These are phyloP conservation scores for Seminavis robusta DNA, from an alignment of 108 stramenopile species.

Conservation along the genomic window DNA sequence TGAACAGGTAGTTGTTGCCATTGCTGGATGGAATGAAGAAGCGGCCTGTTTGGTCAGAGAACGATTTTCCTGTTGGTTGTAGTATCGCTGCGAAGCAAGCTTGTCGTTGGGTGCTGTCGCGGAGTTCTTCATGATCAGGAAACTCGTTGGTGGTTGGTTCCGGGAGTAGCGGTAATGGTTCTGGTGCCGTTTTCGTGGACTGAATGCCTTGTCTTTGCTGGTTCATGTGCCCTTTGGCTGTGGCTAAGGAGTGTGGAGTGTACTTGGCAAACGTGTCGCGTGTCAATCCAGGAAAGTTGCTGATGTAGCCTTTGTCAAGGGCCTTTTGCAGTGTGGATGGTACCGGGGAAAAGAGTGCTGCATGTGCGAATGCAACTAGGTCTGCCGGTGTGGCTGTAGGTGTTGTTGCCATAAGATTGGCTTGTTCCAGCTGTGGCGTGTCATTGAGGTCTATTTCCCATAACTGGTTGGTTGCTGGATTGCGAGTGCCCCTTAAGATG, in stretches of 20 bases:
- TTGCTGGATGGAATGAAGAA: conserved; percentile 19
- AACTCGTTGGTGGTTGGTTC: not conserved
- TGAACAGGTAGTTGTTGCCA: conserved; percentile 38
- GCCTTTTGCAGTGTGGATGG: conserved; percentile 19
- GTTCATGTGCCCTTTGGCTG: conserved; percentile 29
- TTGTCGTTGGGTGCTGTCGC: too few relatives aligned
- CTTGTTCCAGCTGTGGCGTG: too few relatives aligned
- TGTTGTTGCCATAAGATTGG: not conserved
- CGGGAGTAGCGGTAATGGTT: too few relatives aligned
- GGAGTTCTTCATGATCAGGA: too few relatives aligned
- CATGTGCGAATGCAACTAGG: conserved; percentile 26
- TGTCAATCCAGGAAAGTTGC: conserved; percentile 12
- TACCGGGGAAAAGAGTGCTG: conserved; percentile 23
- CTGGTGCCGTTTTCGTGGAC: conserved; percentile 35
- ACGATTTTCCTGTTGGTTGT: conserved; percentile 20
- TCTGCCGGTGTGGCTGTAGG: not conserved
- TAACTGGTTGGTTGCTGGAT: not conserved
- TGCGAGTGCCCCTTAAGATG: not conserved
- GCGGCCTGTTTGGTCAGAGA: conserved; percentile 36
- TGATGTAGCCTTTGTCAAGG: conserved; percentile 11
- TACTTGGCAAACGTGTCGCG: not conserved
- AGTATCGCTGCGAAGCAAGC: conserved; percentile 7
- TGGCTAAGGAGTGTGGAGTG: conserved; percentile 7
- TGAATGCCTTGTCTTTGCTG: conserved; percentile 11
- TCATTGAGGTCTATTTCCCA: too few relatives aligned